Percentiles rank a stretch among this genome's conserved stretches.
phyloP scores from a whole-genome alignment of 371 early-diverging fungal genomes.

The Haplosporangium sp. region DNA sequence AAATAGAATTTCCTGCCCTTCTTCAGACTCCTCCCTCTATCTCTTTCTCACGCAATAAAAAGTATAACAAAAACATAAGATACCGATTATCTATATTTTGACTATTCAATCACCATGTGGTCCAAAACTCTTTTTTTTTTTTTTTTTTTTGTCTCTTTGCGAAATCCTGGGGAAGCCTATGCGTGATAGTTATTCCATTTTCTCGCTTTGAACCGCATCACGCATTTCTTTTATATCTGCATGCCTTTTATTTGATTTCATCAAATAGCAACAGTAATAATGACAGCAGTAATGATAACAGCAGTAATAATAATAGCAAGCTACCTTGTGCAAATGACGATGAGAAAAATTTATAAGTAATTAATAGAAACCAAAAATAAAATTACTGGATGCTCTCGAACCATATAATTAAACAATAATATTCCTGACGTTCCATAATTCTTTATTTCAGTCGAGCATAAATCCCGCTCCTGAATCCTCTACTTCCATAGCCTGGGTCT shows the following conservation, averaged over 20 bases:
- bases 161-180: not conserved
- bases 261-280: too few species aligned
- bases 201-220: not conserved
- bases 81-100: too few species aligned
- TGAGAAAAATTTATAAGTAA: too few species aligned
- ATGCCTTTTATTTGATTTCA: too few species aligned
- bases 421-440: not conserved
- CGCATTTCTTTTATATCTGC: too few species aligned
- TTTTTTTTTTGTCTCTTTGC: not conserved
- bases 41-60: not conserved
- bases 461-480: conserved; percentile 41
- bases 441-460: conserved; percentile 31
- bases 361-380: too few species aligned
- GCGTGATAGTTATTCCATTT: conserved; percentile 18
- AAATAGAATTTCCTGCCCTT: conserved; percentile 41
- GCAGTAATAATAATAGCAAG: too few species aligned
- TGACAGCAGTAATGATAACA: too few species aligned
- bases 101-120: not conserved
- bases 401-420: not conserved
- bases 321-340: too few species aligned
- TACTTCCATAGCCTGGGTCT: not conserved
- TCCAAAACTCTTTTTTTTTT: not conserved
- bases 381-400: too few species aligned
- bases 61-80: too few species aligned
- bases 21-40: not conserved